Base-by-base conservation (phyloP, 306 rosid species). In the Trifolium repens region DNA sequence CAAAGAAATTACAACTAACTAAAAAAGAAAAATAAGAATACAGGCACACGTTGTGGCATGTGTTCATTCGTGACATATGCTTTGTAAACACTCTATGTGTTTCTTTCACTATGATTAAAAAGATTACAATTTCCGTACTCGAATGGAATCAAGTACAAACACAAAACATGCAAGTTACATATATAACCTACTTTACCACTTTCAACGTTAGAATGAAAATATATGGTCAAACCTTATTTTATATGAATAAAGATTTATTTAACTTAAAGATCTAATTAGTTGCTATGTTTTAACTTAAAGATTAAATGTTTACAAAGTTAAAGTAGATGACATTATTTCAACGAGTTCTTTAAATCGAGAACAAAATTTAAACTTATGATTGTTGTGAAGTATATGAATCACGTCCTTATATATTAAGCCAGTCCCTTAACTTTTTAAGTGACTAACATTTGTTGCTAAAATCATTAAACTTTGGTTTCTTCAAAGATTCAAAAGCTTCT, bases 21-120 rank as follows among this genome's bases (percentile, higher is more conserved):
- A 49, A 69, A 39, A 49, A 17, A 73, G 9, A 64, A 75, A 75
- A 54, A 17, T 19, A 54, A 54, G 60, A 58, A 72, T 58, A 76
- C 74, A 43, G 30, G 64, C 82, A 67, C 85, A 84, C 80, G 75
- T 77, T 84, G 63, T 77, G 78, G 43, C 87, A 84, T 73, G 83
- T 80, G 73, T 57, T 69, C 58, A 54, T 77, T 70, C 37, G 37
- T 69, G 78, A 57, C 71, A 68, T 60, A 73, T 49, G 30, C 68
- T 72, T 72, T 49, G 46, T 77, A 42, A 77, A 60, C 79, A 67
- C 81, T 3, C 67, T 37, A 2, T 30, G 55, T 66, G 55, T 66
- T 78, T 69, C 60, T 66, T 78, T 69, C 60, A n/a, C 19, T 55
- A 12, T 43, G 22, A 69, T 27, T 61, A 37, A 37, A 2, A 22